Evolutionary conservation across 2,329 filamentous ascomycete species (phyloP).

Genomic region (Monosporascus sp.): DNA sequence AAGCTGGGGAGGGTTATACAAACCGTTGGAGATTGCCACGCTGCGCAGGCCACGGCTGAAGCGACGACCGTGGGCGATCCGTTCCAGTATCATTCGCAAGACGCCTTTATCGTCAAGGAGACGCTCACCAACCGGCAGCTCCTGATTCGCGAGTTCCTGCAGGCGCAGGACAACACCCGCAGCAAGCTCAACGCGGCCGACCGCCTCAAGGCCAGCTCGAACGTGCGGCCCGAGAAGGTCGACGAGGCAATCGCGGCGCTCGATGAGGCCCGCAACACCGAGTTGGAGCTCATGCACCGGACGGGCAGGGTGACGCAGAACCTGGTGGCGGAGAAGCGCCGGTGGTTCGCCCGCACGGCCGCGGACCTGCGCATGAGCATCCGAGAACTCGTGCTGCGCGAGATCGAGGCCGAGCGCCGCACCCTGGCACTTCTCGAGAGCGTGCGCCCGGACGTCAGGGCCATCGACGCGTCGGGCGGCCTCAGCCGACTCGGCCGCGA

Average conservation of each 20-base stretch:
- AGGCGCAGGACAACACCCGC: slow-evolving; percentile 80
- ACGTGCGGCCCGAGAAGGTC: slow-evolving; percentile 88
- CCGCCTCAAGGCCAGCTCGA: slow-evolving; percentile 78
- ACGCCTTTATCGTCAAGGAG: slow-evolving; percentile 97
- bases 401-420: slow-evolving; percentile 92
- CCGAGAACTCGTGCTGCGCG: slow-evolving; percentile 85
- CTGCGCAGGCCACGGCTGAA: slow-evolving; percentile 92
- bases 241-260: slow-evolving; percentile 92
- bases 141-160: slow-evolving; percentile 83
- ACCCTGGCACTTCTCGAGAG: slow-evolving; percentile 90
- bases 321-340: slow-evolving; percentile 78
- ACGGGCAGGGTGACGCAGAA: slow-evolving; percentile 86
- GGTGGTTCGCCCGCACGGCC: slow-evolving; percentile 84
- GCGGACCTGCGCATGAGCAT: slow-evolving; percentile 79
- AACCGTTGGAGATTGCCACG: slow-evolving; percentile 89
- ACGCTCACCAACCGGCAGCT: slow-evolving; percentile 97
- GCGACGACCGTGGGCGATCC: slow-evolving; percentile 92
- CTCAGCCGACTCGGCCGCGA: slow-evolving; percentile 86
- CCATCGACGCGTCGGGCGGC: slow-evolving; percentile 86
- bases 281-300: slow-evolving; percentile 77
- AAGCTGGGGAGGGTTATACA: slow-evolving; percentile 94
- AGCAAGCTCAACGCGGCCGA: slow-evolving; percentile 82
- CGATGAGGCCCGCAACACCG: slow-evolving; percentile 79
- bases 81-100: slow-evolving; percentile 88
- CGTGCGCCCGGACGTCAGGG: slow-evolving; percentile 85